Base-by-base conservation (phyloP, 1,284 basidiomycete genomes). In the Golubevia pallescens region DNA sequence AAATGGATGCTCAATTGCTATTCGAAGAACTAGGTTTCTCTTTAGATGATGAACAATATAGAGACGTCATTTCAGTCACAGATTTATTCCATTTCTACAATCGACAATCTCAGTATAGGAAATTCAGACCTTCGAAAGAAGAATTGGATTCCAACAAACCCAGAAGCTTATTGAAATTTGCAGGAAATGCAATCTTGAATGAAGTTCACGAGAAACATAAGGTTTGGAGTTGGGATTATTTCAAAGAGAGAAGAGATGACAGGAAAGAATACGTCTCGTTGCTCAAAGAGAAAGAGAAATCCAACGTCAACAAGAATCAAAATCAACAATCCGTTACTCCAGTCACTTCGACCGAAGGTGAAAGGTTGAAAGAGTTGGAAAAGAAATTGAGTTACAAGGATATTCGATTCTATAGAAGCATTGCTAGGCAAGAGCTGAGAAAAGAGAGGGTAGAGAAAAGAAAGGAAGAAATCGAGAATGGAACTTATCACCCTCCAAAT, bases 61-160 rank as follows among this genome's bases (percentile, higher is more conserved):
- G 94, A 57, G 95, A 99, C 86, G 91, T 90, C 13, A 93, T 99
- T 70, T 96, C 93, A 20, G 90, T 99, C 61, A 88, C 95, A 68
- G 96, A 99, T 85, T 94, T 98, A 89, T 98, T 97, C 87, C 96
- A 99, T 85, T 93, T 99, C 72, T 98, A 96, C 87, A 90, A 92
- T 58, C 91, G 97, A 62, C 93, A 93, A 74, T 60, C 57, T n/a
- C n/a, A n/a, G n/a, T 85, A 85, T 62, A 79, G 80, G 53, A 62
- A 62, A 14, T 93, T 91, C 86, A 90, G 92, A 24, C 93, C 93
- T 0, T 84, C 87, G 53, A 88, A 90, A 16, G 87, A 89, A 32
- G 90, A 92, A 62, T 89, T 93, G 68, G 82, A 88, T 32, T 84
- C 87, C 59, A 94, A 93, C 82, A 88, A 88, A 3, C 90, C 93